These are phyloP conservation scores for Melaleuca quinquenervia DNA, from an alignment of 345 rosid species.

Conservation along the genomic window DNA sequence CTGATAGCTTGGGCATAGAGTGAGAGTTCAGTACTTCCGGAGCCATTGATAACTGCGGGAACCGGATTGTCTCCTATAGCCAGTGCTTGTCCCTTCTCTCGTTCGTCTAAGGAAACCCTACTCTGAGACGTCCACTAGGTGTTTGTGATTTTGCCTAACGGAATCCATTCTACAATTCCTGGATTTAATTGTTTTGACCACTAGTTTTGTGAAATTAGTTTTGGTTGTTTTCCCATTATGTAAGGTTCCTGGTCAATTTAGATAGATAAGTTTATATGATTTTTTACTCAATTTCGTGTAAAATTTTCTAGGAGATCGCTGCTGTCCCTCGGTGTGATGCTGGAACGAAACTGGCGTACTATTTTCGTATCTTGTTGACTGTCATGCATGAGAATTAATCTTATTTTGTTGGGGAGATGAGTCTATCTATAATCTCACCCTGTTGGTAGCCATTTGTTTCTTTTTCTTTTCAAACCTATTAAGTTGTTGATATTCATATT, in stretches of 20 bases:
- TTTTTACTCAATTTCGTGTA: background rate
- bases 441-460: background rate
- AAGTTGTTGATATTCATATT: background rate
- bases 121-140: rapidly evolving
- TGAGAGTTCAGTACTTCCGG: background rate
- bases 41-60: background rate
- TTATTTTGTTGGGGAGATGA: background rate
- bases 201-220: no score
- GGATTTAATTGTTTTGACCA: no score
- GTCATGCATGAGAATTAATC: background rate
- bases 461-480: background rate
- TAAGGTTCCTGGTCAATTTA: no score
- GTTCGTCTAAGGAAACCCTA: background rate
- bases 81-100: background rate
- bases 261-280: no score
- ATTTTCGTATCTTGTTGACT: background rate
- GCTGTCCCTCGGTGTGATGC: background rate
- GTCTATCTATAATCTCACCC: background rate
- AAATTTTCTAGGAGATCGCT: background rate
- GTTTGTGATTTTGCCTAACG: background rate
- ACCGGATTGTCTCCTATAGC: background rate
- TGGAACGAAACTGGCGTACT: background rate
- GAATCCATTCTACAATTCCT: background rate
- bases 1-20: background rate
- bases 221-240: no score